A percentile compares a stretch with the other conserved stretches of the same genome.
Conservation (phyloP, 306 rosid species). For the Arachis hypogaea region DNA sequence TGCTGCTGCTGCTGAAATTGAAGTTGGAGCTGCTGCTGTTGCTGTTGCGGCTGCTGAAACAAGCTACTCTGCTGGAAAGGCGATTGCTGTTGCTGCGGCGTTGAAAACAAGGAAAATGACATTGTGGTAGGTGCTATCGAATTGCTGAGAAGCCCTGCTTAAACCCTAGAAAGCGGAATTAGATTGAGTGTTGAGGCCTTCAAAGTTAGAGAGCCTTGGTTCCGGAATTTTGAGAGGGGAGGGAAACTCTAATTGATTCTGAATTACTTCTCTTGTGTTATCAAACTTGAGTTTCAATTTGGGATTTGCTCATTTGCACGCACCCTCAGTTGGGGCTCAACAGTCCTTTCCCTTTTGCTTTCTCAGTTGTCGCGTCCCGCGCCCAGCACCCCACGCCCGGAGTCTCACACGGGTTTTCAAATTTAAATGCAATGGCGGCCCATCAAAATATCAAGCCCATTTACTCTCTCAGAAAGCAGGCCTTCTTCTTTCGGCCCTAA, state of each 20-base stretch:
- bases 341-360: neutral
- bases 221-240: conserved; percentile 14
- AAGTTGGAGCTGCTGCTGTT: conserved; percentile 54
- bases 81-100: conserved; percentile 63
- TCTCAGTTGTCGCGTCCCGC: conserved; percentile 16
- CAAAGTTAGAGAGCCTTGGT: neutral
- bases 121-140: conserved; percentile 41
- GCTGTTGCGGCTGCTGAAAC: conserved; percentile 49
- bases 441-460: neutral
- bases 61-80: conserved; percentile 11
- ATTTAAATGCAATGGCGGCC: conserved; percentile 1
- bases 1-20: conserved; percentile 58
- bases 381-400: conserved; percentile 3
- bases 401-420: neutral
- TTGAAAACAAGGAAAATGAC: conserved; percentile 79
- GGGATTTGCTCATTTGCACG: too few relatives aligned
- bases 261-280: neutral
- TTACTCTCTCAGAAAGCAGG: neutral
- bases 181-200: conserved; percentile 18
- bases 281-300: conserved; percentile 11
- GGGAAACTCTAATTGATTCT: neutral
- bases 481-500: too few relatives aligned
- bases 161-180: conserved; percentile 73
- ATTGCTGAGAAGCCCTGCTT: conserved; percentile 38
- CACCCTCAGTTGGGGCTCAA: neutral